A percentile compares a stretch with the other conserved stretches of the same genome.
Evolutionary conservation across 176 grass and related monocot species (phyloP).

Genomic region (Ensete glaucum): DNA sequence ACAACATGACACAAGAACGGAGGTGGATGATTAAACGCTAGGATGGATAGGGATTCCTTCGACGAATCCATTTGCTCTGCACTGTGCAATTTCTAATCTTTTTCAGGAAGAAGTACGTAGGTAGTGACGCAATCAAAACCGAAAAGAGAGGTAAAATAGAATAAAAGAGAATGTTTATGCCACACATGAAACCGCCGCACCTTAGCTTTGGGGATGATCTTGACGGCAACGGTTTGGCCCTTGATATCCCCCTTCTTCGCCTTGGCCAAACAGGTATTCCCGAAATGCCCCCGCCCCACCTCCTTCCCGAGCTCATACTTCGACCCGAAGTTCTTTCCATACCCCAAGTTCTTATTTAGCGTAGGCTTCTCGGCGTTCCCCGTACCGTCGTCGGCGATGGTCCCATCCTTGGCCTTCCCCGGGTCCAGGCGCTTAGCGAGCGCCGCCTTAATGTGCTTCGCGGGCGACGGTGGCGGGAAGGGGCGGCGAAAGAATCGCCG

Average conservation of each 20-base stretch:
- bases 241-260: constrained; percentile 76
- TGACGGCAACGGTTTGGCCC: constrained; percentile 77
- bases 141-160: neutral
- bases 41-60: neutral
- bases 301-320: constrained; percentile 96
- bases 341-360: constrained; percentile 93
- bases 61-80: neutral
- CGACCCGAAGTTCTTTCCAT: constrained; percentile 58
- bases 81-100: neutral
- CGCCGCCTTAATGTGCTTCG: constrained; percentile 97
- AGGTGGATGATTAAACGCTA: no score
- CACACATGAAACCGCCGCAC: constrained; percentile 18
- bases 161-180: neutral
- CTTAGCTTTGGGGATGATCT: constrained; percentile 96
- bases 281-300: constrained; percentile 89
- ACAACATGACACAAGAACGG: no score
- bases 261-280: constrained; percentile 76
- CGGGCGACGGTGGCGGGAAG: constrained; percentile 50
- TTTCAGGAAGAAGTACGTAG: neutral
- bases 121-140: neutral
- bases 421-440: constrained; percentile 30
- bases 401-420: neutral
- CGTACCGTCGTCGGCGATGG: constrained; percentile 21
- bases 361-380: constrained; percentile 19
- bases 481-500: constrained; percentile 66